Evolutionary conservation across 352 stramenopile species (phyloP), one percentile per base, ranked within the genome.

Genomic region (Globisporangium viniferum): DNA sequence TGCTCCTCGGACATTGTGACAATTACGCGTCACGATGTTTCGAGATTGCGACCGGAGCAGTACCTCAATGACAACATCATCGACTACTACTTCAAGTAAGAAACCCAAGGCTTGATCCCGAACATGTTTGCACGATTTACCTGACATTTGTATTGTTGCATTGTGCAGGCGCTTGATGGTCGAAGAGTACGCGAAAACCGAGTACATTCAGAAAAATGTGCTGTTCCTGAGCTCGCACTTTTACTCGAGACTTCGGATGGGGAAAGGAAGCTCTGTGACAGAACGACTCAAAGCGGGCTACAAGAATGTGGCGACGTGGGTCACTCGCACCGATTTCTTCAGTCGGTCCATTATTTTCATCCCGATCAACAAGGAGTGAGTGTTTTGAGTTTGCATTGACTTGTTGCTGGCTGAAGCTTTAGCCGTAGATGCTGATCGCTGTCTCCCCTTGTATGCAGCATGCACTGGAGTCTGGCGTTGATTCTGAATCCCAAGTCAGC

Each of bases 31-130:
- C 67, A 75, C 4, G 88, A 95, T 69, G 70, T 93, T 8, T 72
- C 64, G 14, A 72, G 86, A 3, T 61, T 94, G 22, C 79, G 86
- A 48, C 86, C 88, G 12, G 76, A 71, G 7, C 87, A 92, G 53
- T 97, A 97, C 68, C 74, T 97, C 57, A 97, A 97, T 72, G 91
- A 97, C 75, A 97, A 93, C 72, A 87, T 97, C 57, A 92, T 97
- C 68, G 90, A 97, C 66, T 96, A 96, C 65, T 95, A 95, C 56
- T 88, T 97, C 71, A 97, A 96, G 90, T 94, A 81, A 54, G 82
- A 68, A 10, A n/a, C n/a, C 5, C 15, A 20, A n/a, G 41, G 15
- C 5, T 49, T 49, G 41, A n/a, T 5, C 41, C 10, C 22, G 9
- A 15, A 5, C 5, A 24, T 39, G 24, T 39, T 12, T 59, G 24